Evolutionary conservation across 768 basidiomycete species (phyloP).

Genomic region (Termitomyces sp.): DNA sequence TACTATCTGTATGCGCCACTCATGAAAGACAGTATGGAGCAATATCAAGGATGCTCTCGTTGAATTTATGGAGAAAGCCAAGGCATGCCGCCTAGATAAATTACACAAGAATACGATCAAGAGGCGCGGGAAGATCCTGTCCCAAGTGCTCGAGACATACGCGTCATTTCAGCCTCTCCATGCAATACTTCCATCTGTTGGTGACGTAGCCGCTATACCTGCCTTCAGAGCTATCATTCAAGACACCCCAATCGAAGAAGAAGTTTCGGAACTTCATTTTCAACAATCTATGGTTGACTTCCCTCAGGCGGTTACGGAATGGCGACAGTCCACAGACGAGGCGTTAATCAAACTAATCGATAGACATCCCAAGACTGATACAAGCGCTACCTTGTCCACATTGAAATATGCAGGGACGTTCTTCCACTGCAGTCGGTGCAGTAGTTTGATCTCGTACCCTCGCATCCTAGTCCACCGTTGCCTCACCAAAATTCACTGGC

Average conservation of each 20-base stretch:
- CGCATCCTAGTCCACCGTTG: slow-evolving; percentile 12
- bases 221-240: slow-evolving; percentile 13
- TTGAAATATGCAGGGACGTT: slow-evolving; percentile 8
- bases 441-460: slow-evolving; percentile 4
- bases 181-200: slow-evolving; percentile 11
- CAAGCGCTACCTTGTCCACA: background rate
- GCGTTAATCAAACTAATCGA: slow-evolving; percentile 12
- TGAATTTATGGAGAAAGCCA: slow-evolving; percentile 11
- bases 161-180: slow-evolving; percentile 8
- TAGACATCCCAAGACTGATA: background rate
- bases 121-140: slow-evolving; percentile 7
- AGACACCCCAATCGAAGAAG: slow-evolving; percentile 12
- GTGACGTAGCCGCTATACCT: slow-evolving; percentile 13
- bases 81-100: slow-evolving; percentile 8
- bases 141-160: slow-evolving; percentile 6
- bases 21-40: slow-evolving; percentile 11
- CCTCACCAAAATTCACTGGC: background rate
- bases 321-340: slow-evolving; percentile 11
- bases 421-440: background rate
- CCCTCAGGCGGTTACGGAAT: slow-evolving; percentile 8
- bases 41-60: slow-evolving; percentile 14
- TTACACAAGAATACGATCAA: slow-evolving; percentile 5
- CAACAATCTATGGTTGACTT: slow-evolving; percentile 8
- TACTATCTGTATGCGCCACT: background rate
- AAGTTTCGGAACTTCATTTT: slow-evolving; percentile 12